Evolutionary conservation across 169 alveolate species (phyloP), one percentile per base, ranked within the genome.

Genomic region (Cryptosporidium ubiquitum): DNA sequence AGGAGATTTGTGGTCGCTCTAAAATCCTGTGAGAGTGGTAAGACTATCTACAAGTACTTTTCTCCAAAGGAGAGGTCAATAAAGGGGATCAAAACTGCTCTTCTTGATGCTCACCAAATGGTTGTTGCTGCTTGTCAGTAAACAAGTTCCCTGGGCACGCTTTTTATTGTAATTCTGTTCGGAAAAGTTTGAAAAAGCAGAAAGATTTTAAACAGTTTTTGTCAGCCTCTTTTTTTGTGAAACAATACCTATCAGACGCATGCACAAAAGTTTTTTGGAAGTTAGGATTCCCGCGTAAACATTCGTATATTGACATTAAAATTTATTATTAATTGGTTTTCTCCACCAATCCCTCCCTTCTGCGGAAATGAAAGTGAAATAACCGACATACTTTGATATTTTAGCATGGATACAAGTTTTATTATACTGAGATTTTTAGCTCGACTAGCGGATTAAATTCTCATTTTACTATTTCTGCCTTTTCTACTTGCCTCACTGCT

Each of bases 11-110:
- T 79, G 0, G 89, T 79, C 5, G 89, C 89, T 31, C 49, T 79
- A 16, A 79, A 79, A 57, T 79, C 89, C 3, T 79, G 89, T 64
- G 89, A 79, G 20, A 79, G 89, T 39, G 89, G 89, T 31, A 79
- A 79, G 40, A 79, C 89, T 7, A 79, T 79, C 20, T 79, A 79
- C 75, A 79, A 79, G 37, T 79, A 79, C 68, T 79, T 79, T 40
- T 79, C 89, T 60, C 89, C 89, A 37, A 79, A 79, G 47, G 89
- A 79, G 64, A 79, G 89, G 51, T 79, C 89, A 7, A 79, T 79
- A 26, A 64, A 79, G 75, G 89, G 89, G 29, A 79, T 79, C 33
- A 79, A 79, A 42, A 79, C 89, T 14, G 89, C 89, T 31, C 68
- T 79, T 12, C 64, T 79, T 16, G 89, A 79, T 44, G 89, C 89